A percentile compares a stretch with the other conserved stretches of the same genome.
Evolutionary conservation across 1,284 basidiomycete species (phyloP).

Genomic region (Calocybe gambosa): DNA sequence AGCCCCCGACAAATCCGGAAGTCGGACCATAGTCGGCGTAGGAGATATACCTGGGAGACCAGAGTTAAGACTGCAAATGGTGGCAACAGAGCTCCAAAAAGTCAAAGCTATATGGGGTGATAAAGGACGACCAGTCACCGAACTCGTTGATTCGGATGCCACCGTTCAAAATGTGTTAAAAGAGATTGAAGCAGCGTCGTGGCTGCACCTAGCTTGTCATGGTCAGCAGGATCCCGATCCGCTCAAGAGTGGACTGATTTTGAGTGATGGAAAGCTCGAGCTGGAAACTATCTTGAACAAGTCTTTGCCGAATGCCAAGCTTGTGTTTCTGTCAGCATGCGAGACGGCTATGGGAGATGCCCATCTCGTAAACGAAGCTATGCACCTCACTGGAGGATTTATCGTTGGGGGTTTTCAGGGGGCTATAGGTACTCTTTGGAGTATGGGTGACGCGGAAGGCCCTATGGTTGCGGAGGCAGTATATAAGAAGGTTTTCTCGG

Average conservation of each 20-base stretch:
- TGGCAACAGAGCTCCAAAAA: conserved; percentile 4
- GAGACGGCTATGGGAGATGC: conserved; percentile 16
- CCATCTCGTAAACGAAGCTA: conserved; percentile 20
- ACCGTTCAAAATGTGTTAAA: conserved; percentile 9
- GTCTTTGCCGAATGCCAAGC: conserved; percentile 9
- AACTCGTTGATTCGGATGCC: conserved; percentile 3
- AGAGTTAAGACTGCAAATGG: conserved; percentile 1
- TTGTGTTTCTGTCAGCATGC: conserved; percentile 26
- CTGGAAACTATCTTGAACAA: conserved; percentile 9
- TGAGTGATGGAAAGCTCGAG: conserved; percentile 11
- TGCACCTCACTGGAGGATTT: conserved; percentile 28
- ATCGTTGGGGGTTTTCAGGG: conserved; percentile 27
- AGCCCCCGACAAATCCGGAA: not conserved
- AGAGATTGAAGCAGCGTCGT: conserved; percentile 5
- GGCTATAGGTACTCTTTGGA: conserved; percentile 30
- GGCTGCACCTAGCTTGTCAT: conserved; percentile 18
- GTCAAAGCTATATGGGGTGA: not conserved
- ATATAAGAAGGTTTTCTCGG: conserved; percentile 19
- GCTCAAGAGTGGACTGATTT: conserved; percentile 11
- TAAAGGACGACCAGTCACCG: not conserved
- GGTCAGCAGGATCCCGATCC: conserved; percentile 14
- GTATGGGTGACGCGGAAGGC: conserved; percentile 23
- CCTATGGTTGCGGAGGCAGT: conserved; percentile 20
- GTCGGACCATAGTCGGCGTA: conserved; percentile 5
- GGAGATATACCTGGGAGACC: not conserved